phyloP scores from a whole-genome alignment of 2,329 filamentous ascomycete species.

The Aureobasidium musti region DNA sequence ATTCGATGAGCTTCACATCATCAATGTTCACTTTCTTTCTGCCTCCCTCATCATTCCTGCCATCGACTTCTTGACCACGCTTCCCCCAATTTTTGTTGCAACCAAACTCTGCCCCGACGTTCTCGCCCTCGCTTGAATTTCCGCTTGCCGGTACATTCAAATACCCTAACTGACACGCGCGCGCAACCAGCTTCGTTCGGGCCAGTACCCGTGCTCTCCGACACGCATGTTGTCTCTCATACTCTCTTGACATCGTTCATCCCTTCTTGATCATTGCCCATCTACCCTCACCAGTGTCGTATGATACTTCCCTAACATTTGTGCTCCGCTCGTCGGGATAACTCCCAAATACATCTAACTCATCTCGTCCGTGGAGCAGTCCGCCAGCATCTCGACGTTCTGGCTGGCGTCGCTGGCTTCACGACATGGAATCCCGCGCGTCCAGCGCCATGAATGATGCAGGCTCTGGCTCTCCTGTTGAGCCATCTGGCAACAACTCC shows the following conservation, averaged over 20 bases:
- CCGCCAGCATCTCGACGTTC: conserved; percentile 13
- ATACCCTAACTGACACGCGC: conserved; percentile 27
- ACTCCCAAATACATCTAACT: not conserved
- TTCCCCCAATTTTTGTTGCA: conserved; percentile 10
- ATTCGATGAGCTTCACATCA: conserved; percentile 10
- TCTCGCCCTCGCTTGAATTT: conserved; percentile 28
- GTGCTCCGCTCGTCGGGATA: not conserved
- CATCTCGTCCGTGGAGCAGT: conserved; percentile 6
- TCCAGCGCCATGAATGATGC: conserved; percentile 26
- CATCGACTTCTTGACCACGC: not conserved
- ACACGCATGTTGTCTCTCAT: conserved; percentile 28
- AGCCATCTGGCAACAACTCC: not conserved
- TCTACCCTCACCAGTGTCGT: not conserved
- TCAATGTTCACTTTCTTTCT: conserved; percentile 10
- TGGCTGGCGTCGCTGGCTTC: conserved; percentile 20
- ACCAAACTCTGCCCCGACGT: conserved; percentile 4
- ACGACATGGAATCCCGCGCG: conserved; percentile 24
- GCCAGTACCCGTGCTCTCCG: conserved; percentile 28
- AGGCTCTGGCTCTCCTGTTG: conserved; percentile 9
- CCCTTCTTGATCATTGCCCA: not conserved
- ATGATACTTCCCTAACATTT: not conserved
- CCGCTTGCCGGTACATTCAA: conserved; percentile 22
- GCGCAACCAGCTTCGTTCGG: conserved; percentile 22
- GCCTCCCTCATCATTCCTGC: not conserved
- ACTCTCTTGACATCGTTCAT: conserved; percentile 2